A percentile compares a stretch with the other conserved stretches of the same genome.
These are phyloP conservation scores for Populus tomentosa DNA, from an alignment of 441 rosid genomes.

Conservation along the genomic window DNA sequence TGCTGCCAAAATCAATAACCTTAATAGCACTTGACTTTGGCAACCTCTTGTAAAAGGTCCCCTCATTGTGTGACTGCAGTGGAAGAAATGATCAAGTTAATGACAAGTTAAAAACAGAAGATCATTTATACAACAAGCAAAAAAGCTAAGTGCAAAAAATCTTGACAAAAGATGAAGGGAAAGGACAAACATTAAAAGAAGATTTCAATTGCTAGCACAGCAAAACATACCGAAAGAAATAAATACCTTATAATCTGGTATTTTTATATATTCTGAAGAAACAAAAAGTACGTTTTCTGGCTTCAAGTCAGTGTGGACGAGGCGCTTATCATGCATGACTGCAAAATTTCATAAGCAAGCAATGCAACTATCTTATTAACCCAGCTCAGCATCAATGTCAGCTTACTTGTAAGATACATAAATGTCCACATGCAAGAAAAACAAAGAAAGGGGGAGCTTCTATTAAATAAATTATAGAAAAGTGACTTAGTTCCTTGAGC, in stretches of 20 bases:
- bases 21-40: constrained; percentile 67
- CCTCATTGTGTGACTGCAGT: constrained; percentile 29
- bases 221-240: background rate
- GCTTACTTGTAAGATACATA: background rate
- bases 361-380: constrained; percentile 3
- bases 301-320: constrained; percentile 64
- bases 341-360: constrained; percentile 25
- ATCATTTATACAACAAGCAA: background rate
- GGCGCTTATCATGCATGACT: constrained; percentile 67
- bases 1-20: constrained; percentile 73
- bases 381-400: background rate
- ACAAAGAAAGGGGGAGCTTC: background rate
- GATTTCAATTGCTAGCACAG: background rate
- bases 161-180: background rate
- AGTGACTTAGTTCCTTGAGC: background rate
- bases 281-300: constrained; percentile 64
- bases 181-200: background rate
- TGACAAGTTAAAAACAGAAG: background rate
- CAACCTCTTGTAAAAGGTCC: constrained; percentile 39
- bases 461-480: constrained; percentile 5
- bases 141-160: too few species aligned
- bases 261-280: constrained; percentile 53
- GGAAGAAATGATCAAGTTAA: constrained; percentile 28
- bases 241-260: constrained; percentile 57
- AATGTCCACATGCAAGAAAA: background rate